Evolutionary conservation across 371 early-diverging fungal genomes (phyloP).

Genomic region (Gilbertella persicaria): DNA sequence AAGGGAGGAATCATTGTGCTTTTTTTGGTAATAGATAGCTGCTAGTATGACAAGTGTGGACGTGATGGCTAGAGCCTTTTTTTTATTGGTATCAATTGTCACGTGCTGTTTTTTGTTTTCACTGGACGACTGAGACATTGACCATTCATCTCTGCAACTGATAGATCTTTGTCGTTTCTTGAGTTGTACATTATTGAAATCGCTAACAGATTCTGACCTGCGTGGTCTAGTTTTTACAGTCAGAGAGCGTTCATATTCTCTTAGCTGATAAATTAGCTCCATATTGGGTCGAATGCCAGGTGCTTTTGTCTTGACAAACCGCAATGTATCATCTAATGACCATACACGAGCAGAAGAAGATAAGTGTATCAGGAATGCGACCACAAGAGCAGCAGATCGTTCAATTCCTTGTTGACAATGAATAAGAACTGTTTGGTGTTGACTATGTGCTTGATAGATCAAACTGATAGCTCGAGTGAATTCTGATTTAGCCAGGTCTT

Average conservation of each 20-base stretch:
- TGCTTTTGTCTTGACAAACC: slow-evolving; percentile 30
- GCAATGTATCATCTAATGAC: slow-evolving; percentile 23
- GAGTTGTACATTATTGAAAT: slow-evolving; percentile 1
- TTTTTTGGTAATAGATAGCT: background rate
- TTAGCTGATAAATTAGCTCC: slow-evolving; percentile 35
- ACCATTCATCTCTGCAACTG: background rate
- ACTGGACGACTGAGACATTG: no score
- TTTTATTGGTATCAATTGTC: background rate
- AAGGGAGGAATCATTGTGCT: background rate
- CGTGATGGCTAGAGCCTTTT: background rate
- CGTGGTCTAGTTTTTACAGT: slow-evolving; percentile 1
- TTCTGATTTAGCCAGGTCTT: slow-evolving; percentile 24
- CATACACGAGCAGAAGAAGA: slow-evolving; percentile 14
- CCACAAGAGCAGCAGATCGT: slow-evolving; percentile 34
- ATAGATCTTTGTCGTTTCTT: background rate
- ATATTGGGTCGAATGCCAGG: slow-evolving; percentile 37
- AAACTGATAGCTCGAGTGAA: slow-evolving; percentile 26
- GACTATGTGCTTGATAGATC: slow-evolving; percentile 18
- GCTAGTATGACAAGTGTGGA: background rate
- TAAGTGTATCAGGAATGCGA: slow-evolving; percentile 29
- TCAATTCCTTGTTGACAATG: slow-evolving; percentile 39
- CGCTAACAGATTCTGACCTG: slow-evolving; percentile 5
- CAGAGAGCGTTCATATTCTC: slow-evolving; percentile 27
- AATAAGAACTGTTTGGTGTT: slow-evolving; percentile 15
- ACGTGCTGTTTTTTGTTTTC: no score